Conservation (phyloP, 371 early-diverging fungal genomes). For the Zancudomyces culisetae region DNA sequence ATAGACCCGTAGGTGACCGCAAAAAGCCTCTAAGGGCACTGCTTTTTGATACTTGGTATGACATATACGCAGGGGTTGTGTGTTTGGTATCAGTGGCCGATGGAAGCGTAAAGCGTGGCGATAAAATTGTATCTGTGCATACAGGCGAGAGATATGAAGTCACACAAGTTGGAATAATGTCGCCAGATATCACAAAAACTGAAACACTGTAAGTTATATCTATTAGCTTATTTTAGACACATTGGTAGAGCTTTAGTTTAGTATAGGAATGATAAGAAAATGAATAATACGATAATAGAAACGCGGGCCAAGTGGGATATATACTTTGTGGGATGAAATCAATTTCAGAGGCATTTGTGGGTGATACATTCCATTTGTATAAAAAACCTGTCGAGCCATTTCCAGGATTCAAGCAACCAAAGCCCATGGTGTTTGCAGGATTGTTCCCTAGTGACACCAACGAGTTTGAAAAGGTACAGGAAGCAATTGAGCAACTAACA, state of each 20-base stretch:
- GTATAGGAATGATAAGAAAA: no score
- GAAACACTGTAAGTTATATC: slow-evolving; percentile 41
- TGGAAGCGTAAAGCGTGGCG: slow-evolving; percentile 59
- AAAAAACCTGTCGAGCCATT: slow-evolving; percentile 42
- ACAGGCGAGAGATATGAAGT: slow-evolving; percentile 69
- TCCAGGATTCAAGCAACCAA: slow-evolving; percentile 83
- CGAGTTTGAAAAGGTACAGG: slow-evolving; percentile 70
- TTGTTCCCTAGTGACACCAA: slow-evolving; percentile 79
- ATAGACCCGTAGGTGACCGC: slow-evolving; percentile 28
- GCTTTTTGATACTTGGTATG: slow-evolving; percentile 94
- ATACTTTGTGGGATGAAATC: slow-evolving; percentile 81
- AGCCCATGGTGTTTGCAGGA: slow-evolving; percentile 76
- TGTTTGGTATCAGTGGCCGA: slow-evolving; percentile 77
- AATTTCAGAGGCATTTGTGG: slow-evolving; percentile 81
- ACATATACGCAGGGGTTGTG: slow-evolving; percentile 84
- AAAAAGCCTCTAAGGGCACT: slow-evolving; percentile 56
- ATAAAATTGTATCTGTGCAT: slow-evolving; percentile 57
- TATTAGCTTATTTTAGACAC: no score
- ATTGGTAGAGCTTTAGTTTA: no score
- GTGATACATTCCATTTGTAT: slow-evolving; percentile 78
- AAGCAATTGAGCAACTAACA: slow-evolving; percentile 77
- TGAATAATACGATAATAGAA: slow-evolving; percentile 9
- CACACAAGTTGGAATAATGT: slow-evolving; percentile 85
- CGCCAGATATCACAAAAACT: slow-evolving; percentile 65
- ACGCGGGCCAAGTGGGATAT: slow-evolving; percentile 94